phyloP scores from a whole-genome alignment of 352 stramenopile genomes.

The Phytophthora meadii region DNA sequence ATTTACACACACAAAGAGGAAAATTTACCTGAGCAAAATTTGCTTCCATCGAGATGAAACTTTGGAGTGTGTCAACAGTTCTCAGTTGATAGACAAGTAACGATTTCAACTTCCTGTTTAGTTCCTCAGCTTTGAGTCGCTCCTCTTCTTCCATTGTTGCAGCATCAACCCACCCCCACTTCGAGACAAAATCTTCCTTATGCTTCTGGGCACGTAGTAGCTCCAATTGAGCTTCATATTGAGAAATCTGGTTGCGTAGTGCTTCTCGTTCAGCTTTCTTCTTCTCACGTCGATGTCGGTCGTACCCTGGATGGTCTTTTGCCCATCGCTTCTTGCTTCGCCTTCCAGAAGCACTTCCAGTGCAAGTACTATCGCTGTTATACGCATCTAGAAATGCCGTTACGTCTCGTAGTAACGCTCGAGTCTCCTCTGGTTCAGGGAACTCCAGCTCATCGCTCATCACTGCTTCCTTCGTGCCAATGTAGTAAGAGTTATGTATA shows the following conservation, averaged over 20 bases:
- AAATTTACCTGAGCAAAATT: background rate
- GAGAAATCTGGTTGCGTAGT: background rate
- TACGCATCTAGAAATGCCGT: background rate
- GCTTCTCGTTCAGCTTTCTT: background rate
- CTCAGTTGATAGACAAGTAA: background rate
- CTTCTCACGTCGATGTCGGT: background rate
- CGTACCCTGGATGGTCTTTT: background rate
- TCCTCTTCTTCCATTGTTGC: background rate
- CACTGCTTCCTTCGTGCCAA: background rate
- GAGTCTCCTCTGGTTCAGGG: background rate
- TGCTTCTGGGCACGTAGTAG: background rate
- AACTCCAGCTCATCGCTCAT: background rate
- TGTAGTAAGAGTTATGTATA: no score
- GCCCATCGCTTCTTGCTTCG: background rate
- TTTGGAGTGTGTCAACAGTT: background rate
- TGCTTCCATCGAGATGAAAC: background rate
- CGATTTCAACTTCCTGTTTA: background rate
- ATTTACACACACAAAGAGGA: no score
- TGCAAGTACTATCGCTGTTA: background rate
- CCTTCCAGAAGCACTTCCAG: background rate
- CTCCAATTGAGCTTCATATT: background rate
- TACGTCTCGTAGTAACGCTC: background rate
- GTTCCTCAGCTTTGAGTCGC: background rate
- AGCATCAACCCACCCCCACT: background rate
- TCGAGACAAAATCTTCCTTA: background rate